Base-by-base conservation (phyloP, 352 stramenopile species). In the Pythium biforme region DNA sequence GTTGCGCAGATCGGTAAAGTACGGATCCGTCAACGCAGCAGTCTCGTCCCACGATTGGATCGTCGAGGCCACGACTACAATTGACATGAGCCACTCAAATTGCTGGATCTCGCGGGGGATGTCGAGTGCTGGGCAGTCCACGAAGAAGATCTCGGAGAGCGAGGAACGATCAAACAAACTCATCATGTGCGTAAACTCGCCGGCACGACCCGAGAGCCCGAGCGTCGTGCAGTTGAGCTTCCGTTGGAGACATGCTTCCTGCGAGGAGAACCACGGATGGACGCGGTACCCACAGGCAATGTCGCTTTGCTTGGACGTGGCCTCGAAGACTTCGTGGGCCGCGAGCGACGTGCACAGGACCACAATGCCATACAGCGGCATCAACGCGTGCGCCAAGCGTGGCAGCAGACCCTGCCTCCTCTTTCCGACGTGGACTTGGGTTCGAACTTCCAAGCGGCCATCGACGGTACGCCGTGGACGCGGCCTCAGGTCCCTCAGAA, bases 201-300 rank as follows among this genome's bases (percentile, higher is more conserved):
- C 15, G 20, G 0, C 4, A 0, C 0, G 4, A 10, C 63, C 63
- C 2, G 11, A 31, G 17, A 55, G 40, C 10, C 22, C 40, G 9
- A 48, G n/a, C 0, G 31, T 17, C 3, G 50, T 25, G 51, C 63
- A 70, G 52, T 70, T 54, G 45, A 70, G 41, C 1, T 8, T 11
- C 0, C 63, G 55, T 3, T 33, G 31, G 29, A 61, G 19, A 33
- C 63, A 70, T 8, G 63, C 49, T 26, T 70, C 63, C 19, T 48
- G 27, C 0, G 31, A 48, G 1, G 56, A 29, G 19, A 70, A 62
- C 63, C 63, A 65, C 33, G 63, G 63, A n/a, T 70, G 20, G 1
- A 70, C 50, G 22, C 63, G 63, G 51, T 62, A 22, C 9, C 54
- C 10, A 14, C 56, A 69, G 0, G 4, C 5, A 19, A 59, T 46